A percentile compares a stretch with the other conserved stretches of the same genome.
phyloP scores from a whole-genome alignment of 176 grass and related monocot species.

The Oryza punctata region DNA sequence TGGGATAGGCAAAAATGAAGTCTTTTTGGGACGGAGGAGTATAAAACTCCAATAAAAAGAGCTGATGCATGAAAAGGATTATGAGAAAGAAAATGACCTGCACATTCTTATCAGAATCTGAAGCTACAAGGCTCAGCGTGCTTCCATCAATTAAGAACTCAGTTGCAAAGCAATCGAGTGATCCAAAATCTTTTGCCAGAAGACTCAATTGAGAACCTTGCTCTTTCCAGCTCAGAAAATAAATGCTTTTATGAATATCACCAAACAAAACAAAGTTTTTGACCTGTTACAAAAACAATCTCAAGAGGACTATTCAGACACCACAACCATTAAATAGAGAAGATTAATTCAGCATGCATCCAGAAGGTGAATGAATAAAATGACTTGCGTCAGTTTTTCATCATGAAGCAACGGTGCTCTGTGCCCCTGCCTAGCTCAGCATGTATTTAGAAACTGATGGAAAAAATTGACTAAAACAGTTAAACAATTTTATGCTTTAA shows the following conservation, averaged over 20 bases:
- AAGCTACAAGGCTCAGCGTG: constrained; percentile 87
- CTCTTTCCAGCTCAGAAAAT: constrained; percentile 97
- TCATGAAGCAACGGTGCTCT: too few species aligned
- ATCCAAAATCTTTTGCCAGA: constrained; percentile 92
- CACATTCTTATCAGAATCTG: constrained; percentile 84
- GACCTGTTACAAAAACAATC: constrained; percentile 55
- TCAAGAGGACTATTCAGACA: not conserved
- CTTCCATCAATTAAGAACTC: constrained; percentile 97
- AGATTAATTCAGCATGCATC: too few species aligned
- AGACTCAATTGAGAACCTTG: constrained; percentile 96
- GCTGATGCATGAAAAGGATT: not conserved
- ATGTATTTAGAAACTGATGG: too few species aligned
- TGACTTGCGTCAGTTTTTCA: too few species aligned
- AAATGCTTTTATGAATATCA: constrained; percentile 95
- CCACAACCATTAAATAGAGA: not conserved
- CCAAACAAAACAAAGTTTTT: constrained; percentile 95
- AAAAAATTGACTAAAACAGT: too few species aligned
- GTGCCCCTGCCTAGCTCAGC: too few species aligned
- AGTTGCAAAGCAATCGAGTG: constrained; percentile 89
- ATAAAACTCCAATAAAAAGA: not conserved
- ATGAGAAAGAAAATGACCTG: constrained; percentile 57
- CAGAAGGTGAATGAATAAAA: too few species aligned
- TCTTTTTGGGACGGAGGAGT: too few species aligned
- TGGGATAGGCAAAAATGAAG: too few species aligned
- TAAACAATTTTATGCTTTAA: too few species aligned